Percentiles rank a stretch among this genome's conserved stretches.
Conservation (phyloP, 2,329 filamentous ascomycete species). For the Hypoxylon sp. region DNA sequence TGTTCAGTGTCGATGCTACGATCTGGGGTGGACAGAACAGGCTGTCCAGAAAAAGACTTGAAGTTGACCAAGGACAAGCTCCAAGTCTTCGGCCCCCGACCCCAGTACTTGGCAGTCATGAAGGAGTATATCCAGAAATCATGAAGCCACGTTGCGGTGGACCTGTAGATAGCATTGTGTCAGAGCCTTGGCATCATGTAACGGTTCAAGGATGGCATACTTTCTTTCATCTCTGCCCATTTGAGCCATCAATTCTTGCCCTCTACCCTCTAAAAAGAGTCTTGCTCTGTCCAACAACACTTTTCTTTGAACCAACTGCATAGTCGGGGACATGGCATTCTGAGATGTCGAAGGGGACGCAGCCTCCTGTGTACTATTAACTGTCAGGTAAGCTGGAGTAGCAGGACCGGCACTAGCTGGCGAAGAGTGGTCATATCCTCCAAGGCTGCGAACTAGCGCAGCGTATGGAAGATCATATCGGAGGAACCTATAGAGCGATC, state of each 20-base stretch:
- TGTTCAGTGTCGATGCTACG: constrained; percentile 40
- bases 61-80: constrained; percentile 24
- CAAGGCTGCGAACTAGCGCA: constrained; percentile 16
- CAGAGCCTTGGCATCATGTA: neutral
- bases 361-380: constrained; percentile 9
- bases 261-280: constrained; percentile 37
- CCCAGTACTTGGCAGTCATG: constrained; percentile 49
- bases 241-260: constrained; percentile 30
- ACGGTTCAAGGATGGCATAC: constrained; percentile 17
- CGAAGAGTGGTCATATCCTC: constrained; percentile 10
- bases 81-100: constrained; percentile 44
- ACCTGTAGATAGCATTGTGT: constrained; percentile 5
- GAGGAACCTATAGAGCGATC: constrained; percentile 24
- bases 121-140: constrained; percentile 50
- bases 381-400: constrained; percentile 25
- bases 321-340: constrained; percentile 26
- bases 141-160: constrained; percentile 42
- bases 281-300: constrained; percentile 26
- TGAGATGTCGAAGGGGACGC: neutral
- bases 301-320: constrained; percentile 32
- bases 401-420: constrained; percentile 14
- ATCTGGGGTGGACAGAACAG: neutral
- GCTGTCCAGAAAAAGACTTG: constrained; percentile 11
- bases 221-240: constrained; percentile 28
- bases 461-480: constrained; percentile 31